Percentiles rank a stretch among this genome's conserved stretches.
phyloP scores from a whole-genome alignment of 306 rosid species.

The Fragaria vesca region DNA sequence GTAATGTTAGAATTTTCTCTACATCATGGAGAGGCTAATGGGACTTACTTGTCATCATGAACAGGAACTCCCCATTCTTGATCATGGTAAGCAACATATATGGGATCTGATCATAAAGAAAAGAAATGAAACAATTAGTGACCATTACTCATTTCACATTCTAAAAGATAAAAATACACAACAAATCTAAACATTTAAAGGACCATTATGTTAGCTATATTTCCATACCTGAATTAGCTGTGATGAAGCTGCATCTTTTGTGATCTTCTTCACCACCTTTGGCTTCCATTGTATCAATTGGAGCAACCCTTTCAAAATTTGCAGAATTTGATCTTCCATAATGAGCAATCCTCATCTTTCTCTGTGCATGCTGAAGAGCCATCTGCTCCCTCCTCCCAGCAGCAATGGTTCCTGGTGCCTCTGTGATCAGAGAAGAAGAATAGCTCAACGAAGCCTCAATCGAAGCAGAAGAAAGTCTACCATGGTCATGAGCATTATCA shows the following conservation, averaged over 20 bases:
- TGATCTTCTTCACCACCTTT: slow-evolving; percentile 50
- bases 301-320: slow-evolving; percentile 60
- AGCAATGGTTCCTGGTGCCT: slow-evolving; percentile 94
- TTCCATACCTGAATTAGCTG: slow-evolving; percentile 75
- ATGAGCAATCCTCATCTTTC: slow-evolving; percentile 89
- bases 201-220: not conserved
- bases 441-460: slow-evolving; percentile 64
- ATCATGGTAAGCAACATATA: slow-evolving; percentile 96
- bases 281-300: slow-evolving; percentile 36
- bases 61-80: slow-evolving; percentile 99
- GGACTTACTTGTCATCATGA: slow-evolving; percentile 91
- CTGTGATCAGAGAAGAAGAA: slow-evolving; percentile 77
- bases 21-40: slow-evolving; percentile 4
- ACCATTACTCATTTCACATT: not conserved
- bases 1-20: not conserved
- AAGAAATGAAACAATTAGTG: not conserved
- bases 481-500: slow-evolving; percentile 24
- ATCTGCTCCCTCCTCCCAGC: slow-evolving; percentile 89
- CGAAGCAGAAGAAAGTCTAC: slow-evolving; percentile 21
- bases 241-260: slow-evolving; percentile 91
- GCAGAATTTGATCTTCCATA: slow-evolving; percentile 98
- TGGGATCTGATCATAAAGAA: slow-evolving; percentile 49
- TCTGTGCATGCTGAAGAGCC: slow-evolving; percentile 87
- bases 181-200: not conserved
- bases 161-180: not conserved